Evolutionary conservation across 495 filamentous ascomycete species (phyloP).

Genomic region (Cercophora scortea): DNA sequence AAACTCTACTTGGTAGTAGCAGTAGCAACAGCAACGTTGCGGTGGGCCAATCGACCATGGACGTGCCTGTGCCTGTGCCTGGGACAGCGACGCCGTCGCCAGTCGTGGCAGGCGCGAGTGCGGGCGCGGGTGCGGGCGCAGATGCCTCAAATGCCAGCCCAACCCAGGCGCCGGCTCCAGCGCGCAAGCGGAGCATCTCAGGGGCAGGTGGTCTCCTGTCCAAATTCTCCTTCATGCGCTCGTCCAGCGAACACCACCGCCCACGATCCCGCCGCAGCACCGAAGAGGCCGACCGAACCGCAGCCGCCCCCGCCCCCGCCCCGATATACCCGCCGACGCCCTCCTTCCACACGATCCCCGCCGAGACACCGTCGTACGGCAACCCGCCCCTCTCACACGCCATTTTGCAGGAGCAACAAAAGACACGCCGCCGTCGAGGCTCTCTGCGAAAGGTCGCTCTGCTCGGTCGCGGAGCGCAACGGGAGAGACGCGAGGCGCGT

Average conservation of each 20-base stretch:
- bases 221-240: conserved; percentile 55
- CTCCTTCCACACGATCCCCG: conserved; percentile 18
- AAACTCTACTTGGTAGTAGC: too few relatives aligned
- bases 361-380: conserved; percentile 6
- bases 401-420: conserved; percentile 51
- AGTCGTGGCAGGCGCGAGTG: neutral
- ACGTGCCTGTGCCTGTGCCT: too few relatives aligned
- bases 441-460: conserved; percentile 75
- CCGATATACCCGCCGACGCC: conserved; percentile 15
- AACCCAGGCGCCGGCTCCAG: conserved; percentile 9
- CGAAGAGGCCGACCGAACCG: conserved; percentile 16
- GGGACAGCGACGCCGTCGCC: neutral
- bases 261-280: conserved; percentile 34
- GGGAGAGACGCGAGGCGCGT: conserved; percentile 46
- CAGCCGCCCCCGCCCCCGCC: neutral
- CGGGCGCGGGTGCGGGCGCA: conserved; percentile 1
- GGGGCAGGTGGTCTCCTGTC: conserved; percentile 49
- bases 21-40: too few relatives aligned
- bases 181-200: conserved; percentile 23
- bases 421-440: conserved; percentile 67
- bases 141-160: conserved; percentile 5
- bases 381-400: conserved; percentile 34
- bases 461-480: conserved; percentile 57
- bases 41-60: too few relatives aligned
- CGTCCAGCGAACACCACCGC: conserved; percentile 35